phyloP scores from a whole-genome alignment of 192 early-diverging fungal genomes.

The Coemansia sp. region DNA sequence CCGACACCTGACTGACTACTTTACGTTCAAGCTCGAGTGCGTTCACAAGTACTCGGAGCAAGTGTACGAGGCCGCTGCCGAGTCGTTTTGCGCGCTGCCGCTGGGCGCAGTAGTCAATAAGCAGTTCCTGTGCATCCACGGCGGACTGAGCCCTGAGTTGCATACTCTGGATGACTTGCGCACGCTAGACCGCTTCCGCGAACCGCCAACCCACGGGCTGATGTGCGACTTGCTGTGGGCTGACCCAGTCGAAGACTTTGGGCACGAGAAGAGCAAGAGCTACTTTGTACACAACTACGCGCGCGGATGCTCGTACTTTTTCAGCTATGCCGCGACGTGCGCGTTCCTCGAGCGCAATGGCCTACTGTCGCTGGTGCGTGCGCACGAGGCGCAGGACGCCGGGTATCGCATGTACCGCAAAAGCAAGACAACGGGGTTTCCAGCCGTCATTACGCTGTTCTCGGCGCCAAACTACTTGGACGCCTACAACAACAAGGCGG shows the following conservation, averaged over 20 bases:
- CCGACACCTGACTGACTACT: conserved; percentile 96
- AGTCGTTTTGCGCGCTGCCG: conserved; percentile 88
- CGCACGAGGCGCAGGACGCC: conserved; percentile 97
- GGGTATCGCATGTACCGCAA: conserved; percentile 98
- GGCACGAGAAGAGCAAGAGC: conserved; percentile 89
- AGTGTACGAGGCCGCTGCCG: conserved; percentile 90
- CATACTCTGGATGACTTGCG: conserved; percentile 89
- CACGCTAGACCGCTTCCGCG: conserved; percentile 85
- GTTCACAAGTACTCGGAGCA: conserved; percentile 92
- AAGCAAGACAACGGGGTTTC: conserved; percentile 90
- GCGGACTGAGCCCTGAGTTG: conserved; percentile 92
- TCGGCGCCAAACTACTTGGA: conserved; percentile 98
- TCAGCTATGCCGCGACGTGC: conserved; percentile 90
- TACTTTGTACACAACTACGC: conserved; percentile 92
- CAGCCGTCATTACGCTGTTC: conserved; percentile 97
- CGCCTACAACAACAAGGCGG: conserved; percentile 99
- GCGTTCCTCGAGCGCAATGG: conserved; percentile 94
- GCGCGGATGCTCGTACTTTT: conserved; percentile 95
- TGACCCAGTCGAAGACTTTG: conserved; percentile 96
- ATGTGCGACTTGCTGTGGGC: conserved; percentile 96
- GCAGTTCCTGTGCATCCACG: conserved; percentile 96
- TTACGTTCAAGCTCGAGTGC: conserved; percentile 99
- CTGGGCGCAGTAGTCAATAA: conserved; percentile 93
- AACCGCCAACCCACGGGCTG: conserved; percentile 91
- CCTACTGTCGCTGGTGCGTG: conserved; percentile 92